Base-by-base conservation (phyloP, 2,329 filamentous ascomycete species). In the Aspergillus awamori region DNA sequence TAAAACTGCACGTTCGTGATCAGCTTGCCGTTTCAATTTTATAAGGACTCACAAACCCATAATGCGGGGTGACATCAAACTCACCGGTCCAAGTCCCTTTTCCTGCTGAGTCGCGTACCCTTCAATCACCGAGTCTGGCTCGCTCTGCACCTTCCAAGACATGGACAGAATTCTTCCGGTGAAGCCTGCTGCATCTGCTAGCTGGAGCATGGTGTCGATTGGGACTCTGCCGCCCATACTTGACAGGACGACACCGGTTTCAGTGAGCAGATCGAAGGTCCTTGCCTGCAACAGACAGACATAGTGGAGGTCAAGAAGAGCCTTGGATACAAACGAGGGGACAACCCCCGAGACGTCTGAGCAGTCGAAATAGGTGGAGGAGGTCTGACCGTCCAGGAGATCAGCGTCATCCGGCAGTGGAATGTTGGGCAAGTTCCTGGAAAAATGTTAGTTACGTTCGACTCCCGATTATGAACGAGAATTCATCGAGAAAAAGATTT, bases 141-240 rank as follows among this genome's bases (percentile, higher is more conserved):
- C 53, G 20, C 53, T 55, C 7, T 55, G 53, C 22, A 45, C 53
- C 4, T 55, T 55, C 53, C 53, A 55, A 8, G 36, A 26, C 53
- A 55, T 55, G 36, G 53, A 55, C 5, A 45, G 24, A 8, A 45
- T 45, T 8, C 53, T 10, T 3, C 53, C 53, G 0, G 22, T 20
- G 26, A 30, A 55, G 24, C 38, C 53, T 2, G 36, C 38, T 11
- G 36, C 17, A 17, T 45, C 22, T 8, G 53, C 38, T 3, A 55
- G 15, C 3, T n/a, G 20, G 4, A 55, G 53, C 38, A 55, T 55
- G 8, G 24, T 43, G 24, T 26, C 24, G 5, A 55, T 30, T 3
- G 53, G 53, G 10, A 55, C 39, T 11, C 53, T 24, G 4, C 53
- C 38, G 36, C 53, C 53, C 22, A 55, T 55, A 8, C 38, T 55